These are phyloP conservation scores for Penicillium parvum DNA, from an alignment of 495 filamentous ascomycete species.

Conservation along the genomic window DNA sequence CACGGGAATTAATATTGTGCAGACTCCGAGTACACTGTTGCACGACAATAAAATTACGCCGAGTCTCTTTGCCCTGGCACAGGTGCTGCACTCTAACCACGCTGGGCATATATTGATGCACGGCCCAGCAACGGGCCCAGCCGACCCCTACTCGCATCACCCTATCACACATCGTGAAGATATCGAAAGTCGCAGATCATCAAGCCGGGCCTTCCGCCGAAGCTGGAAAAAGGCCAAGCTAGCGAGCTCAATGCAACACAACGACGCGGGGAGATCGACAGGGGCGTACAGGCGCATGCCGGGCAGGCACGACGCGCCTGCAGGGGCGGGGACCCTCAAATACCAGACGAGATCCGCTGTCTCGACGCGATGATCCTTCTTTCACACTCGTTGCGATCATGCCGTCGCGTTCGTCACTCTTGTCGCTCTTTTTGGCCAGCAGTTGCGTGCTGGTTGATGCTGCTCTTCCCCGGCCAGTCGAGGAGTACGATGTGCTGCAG, in stretches of 20 bases:
- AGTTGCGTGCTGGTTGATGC: constrained; percentile 14
- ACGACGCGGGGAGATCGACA: neutral
- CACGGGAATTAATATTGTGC: too few species aligned
- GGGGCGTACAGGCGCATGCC: neutral
- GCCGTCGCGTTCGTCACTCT: constrained; percentile 5
- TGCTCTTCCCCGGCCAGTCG: constrained; percentile 6
- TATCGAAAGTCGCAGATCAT: neutral
- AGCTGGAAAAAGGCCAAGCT: neutral
- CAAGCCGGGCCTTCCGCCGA: too few species aligned
- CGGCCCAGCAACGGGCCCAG: neutral
- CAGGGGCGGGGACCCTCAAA: constrained; percentile 12
- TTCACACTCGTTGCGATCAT: constrained; percentile 7
- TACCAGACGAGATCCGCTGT: constrained; percentile 8
- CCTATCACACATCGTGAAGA: neutral
- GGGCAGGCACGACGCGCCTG: constrained; percentile 7
- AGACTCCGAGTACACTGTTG: too few species aligned
- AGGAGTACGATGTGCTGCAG: constrained; percentile 42
- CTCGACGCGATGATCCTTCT: neutral
- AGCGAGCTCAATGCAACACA: neutral
- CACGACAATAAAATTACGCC: too few species aligned
- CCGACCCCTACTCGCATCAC: neutral
- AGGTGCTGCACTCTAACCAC: too few species aligned
- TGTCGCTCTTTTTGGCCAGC: constrained; percentile 17
- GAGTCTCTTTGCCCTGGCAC: too few species aligned
- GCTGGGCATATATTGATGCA: neutral